Base-by-base conservation (phyloP, 306 rosid species). In the Boehmeria nivea region DNA sequence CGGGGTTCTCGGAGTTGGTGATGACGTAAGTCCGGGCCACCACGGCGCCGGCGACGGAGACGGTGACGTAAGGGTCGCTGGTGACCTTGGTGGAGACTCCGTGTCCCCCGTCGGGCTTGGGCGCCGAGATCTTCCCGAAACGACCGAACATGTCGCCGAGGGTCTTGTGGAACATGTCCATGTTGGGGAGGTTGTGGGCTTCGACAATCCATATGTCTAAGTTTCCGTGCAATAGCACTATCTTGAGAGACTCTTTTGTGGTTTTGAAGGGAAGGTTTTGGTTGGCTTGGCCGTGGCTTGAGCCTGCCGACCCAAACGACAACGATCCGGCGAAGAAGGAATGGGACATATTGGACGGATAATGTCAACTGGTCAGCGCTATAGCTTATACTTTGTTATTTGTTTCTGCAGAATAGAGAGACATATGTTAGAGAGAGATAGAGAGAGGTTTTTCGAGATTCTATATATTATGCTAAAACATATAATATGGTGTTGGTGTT, bases 61-160 rank as follows among this genome's bases (percentile, higher is more conserved):
- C 76, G 0, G 94, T 80, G 22, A 87, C 95, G 49, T 90, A 90
- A 0, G 98, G 94, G 67, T 90, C 95, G 71, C 94, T 84, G 15
- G 91, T 82, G 24, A 68, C 23, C 45, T 61, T 45, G 21, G 36
- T 6, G 36, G 34, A 10, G 84, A 54, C 56, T 17, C 5, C 72
- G 64, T n/a, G n/a, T n/a, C n/a, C n/a, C 46, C 81, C 69, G 47
- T 75, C 73, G 27, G 63, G 6, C 56, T 23, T 73, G 77, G 40
- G 43, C 64, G 31, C 65, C 36, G 45, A 40, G 45, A 48, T 72
- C 53, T 40, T 46, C 78, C 16, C 45, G 25, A 86, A 23, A 31
- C 12, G 71, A 0, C 78, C 67, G 31, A 87, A 51, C 80, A 80
- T 43, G 26, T 72, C 78, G 8, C 83, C 90, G 0, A 78, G 18